Conservation (phyloP, 257 asterid genomes). For the Solanum piurae region DNA sequence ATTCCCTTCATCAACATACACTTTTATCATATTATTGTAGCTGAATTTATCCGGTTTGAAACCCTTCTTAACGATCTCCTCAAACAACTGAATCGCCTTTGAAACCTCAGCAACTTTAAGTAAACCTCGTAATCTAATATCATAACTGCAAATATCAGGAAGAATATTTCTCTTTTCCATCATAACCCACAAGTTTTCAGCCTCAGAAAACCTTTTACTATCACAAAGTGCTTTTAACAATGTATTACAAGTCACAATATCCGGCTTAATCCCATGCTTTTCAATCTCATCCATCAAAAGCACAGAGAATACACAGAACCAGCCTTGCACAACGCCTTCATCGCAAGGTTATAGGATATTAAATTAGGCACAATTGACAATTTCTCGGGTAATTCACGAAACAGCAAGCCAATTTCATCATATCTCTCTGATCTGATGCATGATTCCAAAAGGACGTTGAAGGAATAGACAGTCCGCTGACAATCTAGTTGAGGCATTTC, state of each 20-base stretch:
- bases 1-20: constrained; percentile 20
- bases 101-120: constrained; percentile 8
- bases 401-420: constrained; percentile 15
- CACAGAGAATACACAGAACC: constrained; percentile 26
- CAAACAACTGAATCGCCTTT: constrained; percentile 23
- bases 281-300: constrained; percentile 31
- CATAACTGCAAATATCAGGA: constrained; percentile 27
- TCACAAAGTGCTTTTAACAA: constrained; percentile 17
- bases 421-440: constrained; percentile 17
- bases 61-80: constrained; percentile 23
- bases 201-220: constrained; percentile 15
- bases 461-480: constrained; percentile 29
- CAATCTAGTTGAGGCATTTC: constrained; percentile 46
- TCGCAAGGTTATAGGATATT: constrained; percentile 23
- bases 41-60: constrained; percentile 22
- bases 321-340: constrained; percentile 27
- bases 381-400: constrained; percentile 23
- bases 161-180: constrained; percentile 32
- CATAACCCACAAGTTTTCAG: constrained; percentile 29
- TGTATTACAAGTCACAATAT: constrained; percentile 19
- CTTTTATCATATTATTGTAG: constrained; percentile 29
- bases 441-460: constrained; percentile 40
- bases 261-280: constrained; percentile 14
- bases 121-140: constrained; percentile 26
- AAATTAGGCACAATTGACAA: constrained; percentile 27